Evolutionary conservation across 257 asterid genomes (phyloP).

Genomic region (Primulina tabacum): DNA sequence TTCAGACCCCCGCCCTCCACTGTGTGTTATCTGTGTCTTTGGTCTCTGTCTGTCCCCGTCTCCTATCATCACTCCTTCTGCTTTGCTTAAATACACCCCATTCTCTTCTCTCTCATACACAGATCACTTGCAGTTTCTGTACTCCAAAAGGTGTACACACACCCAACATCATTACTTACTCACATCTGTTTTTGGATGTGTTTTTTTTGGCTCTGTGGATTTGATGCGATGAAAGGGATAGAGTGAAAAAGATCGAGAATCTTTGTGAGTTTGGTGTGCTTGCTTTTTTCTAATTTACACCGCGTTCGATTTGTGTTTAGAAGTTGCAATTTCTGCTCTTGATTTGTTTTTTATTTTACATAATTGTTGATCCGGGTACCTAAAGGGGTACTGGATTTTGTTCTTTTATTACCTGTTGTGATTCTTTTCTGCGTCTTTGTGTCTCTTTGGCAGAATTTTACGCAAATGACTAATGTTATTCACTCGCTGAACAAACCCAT

Average conservation of each 20-base stretch:
- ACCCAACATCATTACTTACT: neutral
- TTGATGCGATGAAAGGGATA: slow-evolving; percentile 29
- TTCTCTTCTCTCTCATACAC: slow-evolving; percentile 23
- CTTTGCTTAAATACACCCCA: slow-evolving; percentile 29
- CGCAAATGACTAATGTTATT: slow-evolving; percentile 61
- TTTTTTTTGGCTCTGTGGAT: slow-evolving; percentile 16
- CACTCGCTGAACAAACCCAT: slow-evolving; percentile 43
- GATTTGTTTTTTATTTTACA: neutral
- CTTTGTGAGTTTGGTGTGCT: slow-evolving; percentile 14
- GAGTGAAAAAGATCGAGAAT: slow-evolving; percentile 10
- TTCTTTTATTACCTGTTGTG: slow-evolving; percentile 2
- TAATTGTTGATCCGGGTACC: neutral
- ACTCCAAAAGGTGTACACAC: slow-evolving; percentile 27
- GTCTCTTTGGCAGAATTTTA: slow-evolving; percentile 20
- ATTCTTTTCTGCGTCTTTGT: neutral
- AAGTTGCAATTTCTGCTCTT: slow-evolving; percentile 9
- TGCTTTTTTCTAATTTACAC: neutral
- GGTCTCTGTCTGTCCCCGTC: slow-evolving; percentile 43
- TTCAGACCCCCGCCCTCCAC: slow-evolving; percentile 20
- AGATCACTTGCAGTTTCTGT: slow-evolving; percentile 31
- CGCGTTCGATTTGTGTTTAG: neutral
- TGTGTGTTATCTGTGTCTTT: slow-evolving; percentile 36
- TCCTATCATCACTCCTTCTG: slow-evolving; percentile 12
- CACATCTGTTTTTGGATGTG: neutral
- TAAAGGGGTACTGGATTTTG: neutral